Evolutionary conservation across 2,329 filamentous ascomycete genomes (phyloP), one percentile per base, ranked within the genome.

Genomic region (Fusarium citri): DNA sequence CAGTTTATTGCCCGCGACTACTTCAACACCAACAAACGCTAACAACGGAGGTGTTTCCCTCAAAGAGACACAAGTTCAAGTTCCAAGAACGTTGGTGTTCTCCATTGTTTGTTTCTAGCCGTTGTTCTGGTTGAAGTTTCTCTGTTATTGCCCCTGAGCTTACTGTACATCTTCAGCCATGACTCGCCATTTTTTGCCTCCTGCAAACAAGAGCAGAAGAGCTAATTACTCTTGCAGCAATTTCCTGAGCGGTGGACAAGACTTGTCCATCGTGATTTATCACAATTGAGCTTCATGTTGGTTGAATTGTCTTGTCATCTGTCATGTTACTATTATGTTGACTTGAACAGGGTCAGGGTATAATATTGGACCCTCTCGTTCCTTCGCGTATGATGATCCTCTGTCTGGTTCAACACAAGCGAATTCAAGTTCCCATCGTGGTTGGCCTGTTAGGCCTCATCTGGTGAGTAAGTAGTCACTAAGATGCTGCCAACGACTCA

Each of bases 171-270:
- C 16, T 25, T 30, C 15, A 48, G 20, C 28, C 67, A 71, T 71
- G 68, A 71, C 68, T 71, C 68, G 59, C 26, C 26, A 42, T 48
- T 37, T 55, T 41, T 54, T 48, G 26, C 43, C 34, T 66, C 50
- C 16, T 12, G 22, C 26, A 37, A 43, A 26, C 5, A n/a, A 26
- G 20, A 55, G 20, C n/a, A 26, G 4, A n/a, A 26, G 20, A 55
- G 20, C n/a, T 31, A 22, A 18, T n/a, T 37, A 23, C 20, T 40
- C 34, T 43, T 40, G 30, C 64, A 59, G 68, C 71, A 57, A 71
- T 71, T 71, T 60, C 55, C 34, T 25, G n/a, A 48, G 48, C 34
- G 62, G 67, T 55, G 31, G 55, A 11, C 12, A 15, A 12, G 42
- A 37, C 55, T 59, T 37, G 61, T 41, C 22, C 42, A 68, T 64